These are phyloP conservation scores for Zymoseptoria ardabiliae DNA, from an alignment of 2,329 filamentous ascomycete species.

Conservation along the genomic window DNA sequence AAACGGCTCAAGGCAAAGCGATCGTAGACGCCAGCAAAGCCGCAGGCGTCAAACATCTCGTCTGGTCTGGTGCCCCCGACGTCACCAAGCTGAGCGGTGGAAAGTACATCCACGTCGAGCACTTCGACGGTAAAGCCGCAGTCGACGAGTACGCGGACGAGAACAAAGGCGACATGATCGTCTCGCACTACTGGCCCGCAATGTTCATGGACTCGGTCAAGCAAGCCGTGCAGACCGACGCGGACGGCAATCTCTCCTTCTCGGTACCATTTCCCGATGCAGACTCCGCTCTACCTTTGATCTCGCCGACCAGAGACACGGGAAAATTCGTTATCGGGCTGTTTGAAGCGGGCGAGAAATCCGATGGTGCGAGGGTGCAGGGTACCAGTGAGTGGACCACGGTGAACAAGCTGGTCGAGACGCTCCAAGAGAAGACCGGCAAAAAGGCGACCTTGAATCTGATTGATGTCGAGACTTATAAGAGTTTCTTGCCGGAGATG, in stretches of 20 bases:
- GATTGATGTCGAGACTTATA: slow-evolving; percentile 20
- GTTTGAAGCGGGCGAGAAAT: slow-evolving; percentile 20
- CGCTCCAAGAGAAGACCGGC: slow-evolving; percentile 17
- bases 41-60: slow-evolving; percentile 32
- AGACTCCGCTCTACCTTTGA: slow-evolving; percentile 21
- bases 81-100: slow-evolving; percentile 27
- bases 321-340: slow-evolving; percentile 26
- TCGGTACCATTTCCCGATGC: neutral
- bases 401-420: slow-evolving; percentile 20
- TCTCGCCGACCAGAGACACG: slow-evolving; percentile 20
- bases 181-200: slow-evolving; percentile 21
- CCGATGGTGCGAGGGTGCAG: slow-evolving; percentile 22
- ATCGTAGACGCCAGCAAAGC: slow-evolving; percentile 28
- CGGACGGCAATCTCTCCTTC: neutral
- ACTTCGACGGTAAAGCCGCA: slow-evolving; percentile 34
- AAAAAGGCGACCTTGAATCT: slow-evolving; percentile 21
- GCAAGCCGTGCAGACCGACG: neutral
- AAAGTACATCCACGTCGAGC: slow-evolving; percentile 26
- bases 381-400: slow-evolving; percentile 25
- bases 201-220: slow-evolving; percentile 18
- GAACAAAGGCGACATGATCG: slow-evolving; percentile 22
- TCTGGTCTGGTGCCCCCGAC: slow-evolving; percentile 31
- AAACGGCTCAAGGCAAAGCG: slow-evolving; percentile 29
- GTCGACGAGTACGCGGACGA: slow-evolving; percentile 30
- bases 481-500: slow-evolving; percentile 18